Conservation (phyloP, 1,284 basidiomycete genomes). For the Boletus mariae region DNA sequence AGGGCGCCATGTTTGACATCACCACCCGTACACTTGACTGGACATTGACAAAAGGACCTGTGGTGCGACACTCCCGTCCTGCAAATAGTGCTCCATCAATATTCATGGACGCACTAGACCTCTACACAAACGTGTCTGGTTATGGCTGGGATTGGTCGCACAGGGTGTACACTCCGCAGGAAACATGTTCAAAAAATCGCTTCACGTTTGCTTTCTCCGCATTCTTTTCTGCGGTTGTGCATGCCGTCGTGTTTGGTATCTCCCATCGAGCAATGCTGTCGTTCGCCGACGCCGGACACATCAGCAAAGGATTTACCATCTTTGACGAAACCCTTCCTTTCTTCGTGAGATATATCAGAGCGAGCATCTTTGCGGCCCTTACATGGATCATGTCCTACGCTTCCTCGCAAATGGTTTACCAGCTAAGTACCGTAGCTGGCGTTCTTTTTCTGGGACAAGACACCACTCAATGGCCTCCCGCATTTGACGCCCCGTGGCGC, state of each 20-base stretch:
- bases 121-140: conserved; percentile 46
- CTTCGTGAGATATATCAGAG: neutral
- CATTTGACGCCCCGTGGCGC: conserved; percentile 37
- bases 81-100: neutral
- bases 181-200: neutral
- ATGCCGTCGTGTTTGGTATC: neutral
- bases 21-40: conserved; percentile 20
- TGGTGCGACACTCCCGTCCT: conserved; percentile 7
- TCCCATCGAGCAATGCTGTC: neutral
- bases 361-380: neutral
- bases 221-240: neutral
- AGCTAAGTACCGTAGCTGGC: neutral
- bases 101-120: conserved; percentile 43
- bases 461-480: conserved; percentile 33
- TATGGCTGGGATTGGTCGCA: conserved; percentile 43
- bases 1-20: conserved; percentile 14
- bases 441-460: neutral
- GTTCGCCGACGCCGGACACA: neutral
- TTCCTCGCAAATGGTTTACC: neutral
- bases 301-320: neutral
- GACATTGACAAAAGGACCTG: conserved; percentile 7
- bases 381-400: neutral
- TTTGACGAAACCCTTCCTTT: neutral
- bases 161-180: conserved; percentile 38
- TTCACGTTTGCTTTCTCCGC: neutral